phyloP scores from a whole-genome alignment of 495 filamentous ascomycete species.

The Copromyces sp. region DNA sequence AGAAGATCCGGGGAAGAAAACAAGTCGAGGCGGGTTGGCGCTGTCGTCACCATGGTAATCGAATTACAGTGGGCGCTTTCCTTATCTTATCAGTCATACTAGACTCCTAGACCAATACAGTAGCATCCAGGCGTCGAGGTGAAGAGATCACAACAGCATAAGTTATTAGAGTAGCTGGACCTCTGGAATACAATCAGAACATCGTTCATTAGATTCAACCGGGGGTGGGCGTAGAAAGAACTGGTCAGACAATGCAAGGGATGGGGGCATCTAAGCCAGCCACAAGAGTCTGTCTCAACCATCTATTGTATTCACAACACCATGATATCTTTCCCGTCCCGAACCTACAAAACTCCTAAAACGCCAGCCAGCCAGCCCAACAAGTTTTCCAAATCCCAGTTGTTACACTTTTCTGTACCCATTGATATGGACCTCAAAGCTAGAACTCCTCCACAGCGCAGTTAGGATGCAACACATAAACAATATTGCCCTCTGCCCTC shows the following conservation, averaged over 20 bases:
- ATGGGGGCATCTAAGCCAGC: too few species aligned
- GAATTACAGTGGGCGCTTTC: neutral
- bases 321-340: neutral
- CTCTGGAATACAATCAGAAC: neutral
- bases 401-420: too few species aligned
- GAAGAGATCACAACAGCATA: neutral
- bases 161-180: neutral
- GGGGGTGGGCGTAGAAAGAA: neutral
- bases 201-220: neutral
- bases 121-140: neutral
- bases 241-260: neutral
- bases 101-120: neutral
- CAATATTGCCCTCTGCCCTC: slow-evolving; percentile 38
- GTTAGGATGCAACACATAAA: slow-evolving; percentile 94
- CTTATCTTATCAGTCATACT: neutral
- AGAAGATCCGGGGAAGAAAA: neutral
- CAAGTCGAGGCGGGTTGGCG: neutral
- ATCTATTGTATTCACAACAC: neutral
- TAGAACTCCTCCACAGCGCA: slow-evolving; percentile 68
- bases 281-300: neutral
- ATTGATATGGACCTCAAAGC: too few species aligned
- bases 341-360: neutral
- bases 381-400: neutral
- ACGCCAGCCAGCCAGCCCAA: neutral
- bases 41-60: neutral